Evolutionary conservation across 768 basidiomycete genomes (phyloP).

Genomic region (Sistotremastrum niveocremeum): DNA sequence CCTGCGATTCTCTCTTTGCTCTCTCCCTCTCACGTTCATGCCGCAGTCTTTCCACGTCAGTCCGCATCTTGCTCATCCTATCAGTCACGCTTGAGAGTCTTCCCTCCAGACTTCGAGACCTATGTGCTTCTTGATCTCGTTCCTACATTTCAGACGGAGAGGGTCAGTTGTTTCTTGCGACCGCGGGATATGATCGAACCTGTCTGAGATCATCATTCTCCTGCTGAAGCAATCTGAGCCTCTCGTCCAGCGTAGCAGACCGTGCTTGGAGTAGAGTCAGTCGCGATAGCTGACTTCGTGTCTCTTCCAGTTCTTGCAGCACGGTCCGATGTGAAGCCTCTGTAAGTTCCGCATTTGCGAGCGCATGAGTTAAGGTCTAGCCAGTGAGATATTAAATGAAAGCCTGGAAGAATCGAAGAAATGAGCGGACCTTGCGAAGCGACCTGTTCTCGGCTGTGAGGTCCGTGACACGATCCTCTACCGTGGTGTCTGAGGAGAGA

Average conservation of each 20-base stretch:
- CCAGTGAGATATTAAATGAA: too few species aligned
- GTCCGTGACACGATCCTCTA: too few species aligned
- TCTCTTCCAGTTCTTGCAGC: conserved; percentile 62
- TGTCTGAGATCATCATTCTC: conserved; percentile 55
- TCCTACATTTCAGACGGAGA: too few species aligned
- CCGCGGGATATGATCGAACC: conserved; percentile 6
- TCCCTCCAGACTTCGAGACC: too few species aligned
- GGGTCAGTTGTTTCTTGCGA: conserved; percentile 9
- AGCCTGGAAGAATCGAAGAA: too few species aligned
- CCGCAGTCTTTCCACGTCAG: conserved; percentile 22
- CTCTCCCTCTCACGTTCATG: conserved; percentile 68
- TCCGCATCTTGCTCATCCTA: too few species aligned
- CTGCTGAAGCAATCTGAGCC: conserved; percentile 47
- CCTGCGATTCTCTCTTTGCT: conserved; percentile 39
- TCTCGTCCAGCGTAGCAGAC: conserved; percentile 56
- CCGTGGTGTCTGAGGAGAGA: too few species aligned
- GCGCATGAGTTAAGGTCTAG: conserved; percentile 43
- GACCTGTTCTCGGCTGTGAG: too few species aligned
- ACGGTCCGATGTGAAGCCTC: conserved; percentile 68
- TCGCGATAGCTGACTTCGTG: conserved; percentile 49
- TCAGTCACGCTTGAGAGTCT: too few species aligned
- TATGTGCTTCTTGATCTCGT: too few species aligned
- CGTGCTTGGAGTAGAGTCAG: conserved; percentile 58
- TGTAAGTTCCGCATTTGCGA: conserved; percentile 68
- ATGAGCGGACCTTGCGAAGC: too few species aligned